These are phyloP conservation scores for Zanthoxylum bungeanum DNA, from an alignment of 345 rosid species.

Conservation along the genomic window DNA sequence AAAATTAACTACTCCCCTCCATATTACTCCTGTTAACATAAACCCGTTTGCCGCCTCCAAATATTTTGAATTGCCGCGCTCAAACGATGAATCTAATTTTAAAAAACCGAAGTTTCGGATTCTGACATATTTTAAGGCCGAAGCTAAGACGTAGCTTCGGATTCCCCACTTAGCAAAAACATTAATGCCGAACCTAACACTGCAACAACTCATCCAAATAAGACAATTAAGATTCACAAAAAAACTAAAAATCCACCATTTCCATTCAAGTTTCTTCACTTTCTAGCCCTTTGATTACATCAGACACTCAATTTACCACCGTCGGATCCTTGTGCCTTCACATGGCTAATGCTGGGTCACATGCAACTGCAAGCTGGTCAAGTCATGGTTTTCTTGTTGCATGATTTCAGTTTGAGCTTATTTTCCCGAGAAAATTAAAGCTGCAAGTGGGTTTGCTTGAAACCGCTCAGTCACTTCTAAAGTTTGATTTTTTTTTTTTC, in stretches of 20 bases:
- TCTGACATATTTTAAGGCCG: constrained; percentile 18
- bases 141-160: constrained; percentile 30
- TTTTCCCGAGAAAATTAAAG: constrained; percentile 12
- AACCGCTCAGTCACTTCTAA: constrained; percentile 2
- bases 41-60: neutral
- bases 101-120: constrained; percentile 21
- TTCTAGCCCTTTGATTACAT: neutral
- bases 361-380: neutral
- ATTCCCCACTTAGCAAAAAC: neutral
- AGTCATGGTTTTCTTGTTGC: neutral
- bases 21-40: too few species aligned
- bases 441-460: constrained; percentile 4
- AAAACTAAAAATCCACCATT: neutral
- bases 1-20: too few species aligned
- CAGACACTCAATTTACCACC: constrained; percentile 4
- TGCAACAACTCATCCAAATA: neutral
- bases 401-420: neutral
- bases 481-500: constrained; percentile 15
- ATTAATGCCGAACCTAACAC: constrained; percentile 17
- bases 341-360: neutral
- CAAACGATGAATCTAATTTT: constrained; percentile 12
- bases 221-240: neutral
- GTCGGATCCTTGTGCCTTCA: neutral
- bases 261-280: neutral
- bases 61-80: constrained; percentile 38